phyloP scores from a whole-genome alignment of 345 rosid species.

The Brassica incana region DNA sequence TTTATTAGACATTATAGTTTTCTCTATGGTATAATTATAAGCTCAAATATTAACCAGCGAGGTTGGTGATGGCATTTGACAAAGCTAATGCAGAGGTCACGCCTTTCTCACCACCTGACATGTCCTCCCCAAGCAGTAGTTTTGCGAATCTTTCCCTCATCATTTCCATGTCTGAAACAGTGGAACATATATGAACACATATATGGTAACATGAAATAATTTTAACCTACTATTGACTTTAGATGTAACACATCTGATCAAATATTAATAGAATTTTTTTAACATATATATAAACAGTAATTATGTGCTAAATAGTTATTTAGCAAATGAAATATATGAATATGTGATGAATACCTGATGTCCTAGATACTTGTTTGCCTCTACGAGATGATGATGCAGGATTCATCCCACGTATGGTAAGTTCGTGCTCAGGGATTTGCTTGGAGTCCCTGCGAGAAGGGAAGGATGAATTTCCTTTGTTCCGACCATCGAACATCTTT shows the following conservation, averaged over 20 bases:
- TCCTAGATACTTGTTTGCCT: neutral
- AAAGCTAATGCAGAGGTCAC: neutral
- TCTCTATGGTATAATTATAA: neutral
- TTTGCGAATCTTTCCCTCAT: neutral
- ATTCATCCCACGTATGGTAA: neutral
- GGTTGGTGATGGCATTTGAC: neutral
- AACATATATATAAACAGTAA: neutral
- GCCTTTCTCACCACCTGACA: neutral
- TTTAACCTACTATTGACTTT: neutral
- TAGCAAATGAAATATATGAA: neutral
- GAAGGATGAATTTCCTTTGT: neutral
- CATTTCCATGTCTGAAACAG: neutral
- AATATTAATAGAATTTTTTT: neutral
- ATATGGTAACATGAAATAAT: neutral
- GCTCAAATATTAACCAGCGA: neutral
- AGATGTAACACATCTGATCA: neutral
- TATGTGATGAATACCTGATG: neutral
- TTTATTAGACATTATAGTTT: neutral
- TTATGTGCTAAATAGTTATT: neutral
- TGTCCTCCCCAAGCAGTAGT: neutral
- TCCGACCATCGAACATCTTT: conserved; percentile 48
- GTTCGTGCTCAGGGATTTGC: neutral
- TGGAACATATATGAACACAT: neutral
- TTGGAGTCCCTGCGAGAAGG: neutral
- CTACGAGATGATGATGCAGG: neutral